Evolutionary conservation across 2,329 filamentous ascomycete genomes (phyloP).

Genomic region (Colletotrichum sojae): DNA sequence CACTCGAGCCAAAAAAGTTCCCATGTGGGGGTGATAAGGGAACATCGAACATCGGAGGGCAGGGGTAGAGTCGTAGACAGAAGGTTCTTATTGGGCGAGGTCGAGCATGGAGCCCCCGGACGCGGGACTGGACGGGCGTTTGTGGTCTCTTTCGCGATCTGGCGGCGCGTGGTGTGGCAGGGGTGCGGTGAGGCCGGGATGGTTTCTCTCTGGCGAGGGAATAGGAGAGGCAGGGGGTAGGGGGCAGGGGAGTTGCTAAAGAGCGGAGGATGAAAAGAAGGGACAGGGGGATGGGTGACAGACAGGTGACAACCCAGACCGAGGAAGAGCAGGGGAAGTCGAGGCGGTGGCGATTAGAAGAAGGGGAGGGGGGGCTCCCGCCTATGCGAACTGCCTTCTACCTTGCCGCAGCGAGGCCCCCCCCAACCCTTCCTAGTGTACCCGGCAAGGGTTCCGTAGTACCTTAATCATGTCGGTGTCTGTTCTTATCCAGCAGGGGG

Average conservation of each 20-base stretch:
- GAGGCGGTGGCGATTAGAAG: conserved; percentile 24
- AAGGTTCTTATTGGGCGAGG: conserved; percentile 6
- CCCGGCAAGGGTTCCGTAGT: conserved; percentile 13
- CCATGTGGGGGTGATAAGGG: conserved; percentile 39
- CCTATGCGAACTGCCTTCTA: conserved; percentile 12
- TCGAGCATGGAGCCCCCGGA: conserved; percentile 3
- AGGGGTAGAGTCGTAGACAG: not conserved
- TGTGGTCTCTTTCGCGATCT: conserved; percentile 36
- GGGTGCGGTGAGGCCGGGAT: conserved; percentile 1
- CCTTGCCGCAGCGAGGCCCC: not conserved
- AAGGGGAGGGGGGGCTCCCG: not conserved
- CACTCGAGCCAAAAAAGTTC: conserved; percentile 39
- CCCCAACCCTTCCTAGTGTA: not conserved
- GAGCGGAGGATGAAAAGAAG: not conserved
- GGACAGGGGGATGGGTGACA: not conserved
- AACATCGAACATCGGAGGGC: not conserved
- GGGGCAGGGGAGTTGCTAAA: not conserved
- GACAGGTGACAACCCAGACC: not conserved
- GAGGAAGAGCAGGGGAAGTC: conserved; percentile 9
- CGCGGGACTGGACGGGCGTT: conserved; percentile 35
- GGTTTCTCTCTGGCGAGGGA: not conserved
- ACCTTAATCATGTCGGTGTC: conserved; percentile 26
- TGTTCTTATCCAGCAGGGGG: conserved; percentile 6
- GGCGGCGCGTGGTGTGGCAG: conserved; percentile 7
- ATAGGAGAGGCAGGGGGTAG: not conserved